Percentiles rank a stretch among this genome's conserved stretches.
Evolutionary conservation across 177 flowering plant genomes (phyloP).

Genomic region (Vitis hybrid): DNA sequence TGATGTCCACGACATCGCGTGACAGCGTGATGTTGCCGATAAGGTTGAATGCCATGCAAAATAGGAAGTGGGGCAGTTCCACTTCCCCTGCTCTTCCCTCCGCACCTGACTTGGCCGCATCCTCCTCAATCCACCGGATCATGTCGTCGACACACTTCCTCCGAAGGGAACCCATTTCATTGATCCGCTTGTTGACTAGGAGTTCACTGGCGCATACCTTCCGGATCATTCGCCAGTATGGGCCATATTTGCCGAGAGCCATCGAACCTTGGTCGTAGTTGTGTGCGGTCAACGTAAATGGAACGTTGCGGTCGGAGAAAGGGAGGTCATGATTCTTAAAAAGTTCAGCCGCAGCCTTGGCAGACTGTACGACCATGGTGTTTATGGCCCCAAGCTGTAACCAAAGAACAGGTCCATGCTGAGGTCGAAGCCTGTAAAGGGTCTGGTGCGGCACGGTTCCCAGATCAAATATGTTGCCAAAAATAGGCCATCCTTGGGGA

Average conservation of each 20-base stretch:
- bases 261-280: too few relatives aligned
- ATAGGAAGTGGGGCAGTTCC: constrained; percentile 17
- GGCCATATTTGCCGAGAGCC: constrained; percentile 4
- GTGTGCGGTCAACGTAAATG: too few relatives aligned
- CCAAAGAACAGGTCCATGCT: constrained; percentile 25
- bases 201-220: constrained; percentile 19
- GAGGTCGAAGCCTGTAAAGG: not conserved
- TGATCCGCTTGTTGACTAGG: constrained; percentile 10
- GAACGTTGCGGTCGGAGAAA: not conserved
- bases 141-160: constrained; percentile 17
- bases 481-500: constrained; percentile 24
- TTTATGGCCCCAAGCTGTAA: constrained; percentile 16
- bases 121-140: constrained; percentile 14
- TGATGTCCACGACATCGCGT: constrained; percentile 18
- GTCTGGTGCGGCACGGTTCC: constrained; percentile 24
- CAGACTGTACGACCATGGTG: constrained; percentile 19
- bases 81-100: not conserved
- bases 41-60: constrained; percentile 25
- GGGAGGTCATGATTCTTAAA: constrained; percentile 29
- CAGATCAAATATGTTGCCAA: constrained; percentile 30
- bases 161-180: constrained; percentile 7
- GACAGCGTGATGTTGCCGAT: constrained; percentile 27
- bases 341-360: constrained; percentile 20
- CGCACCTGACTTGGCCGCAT: not conserved
- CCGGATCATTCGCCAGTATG: constrained; percentile 25